Base-by-base conservation (phyloP, 352 stramenopile species). In the Phytophthora foliorum region DNA sequence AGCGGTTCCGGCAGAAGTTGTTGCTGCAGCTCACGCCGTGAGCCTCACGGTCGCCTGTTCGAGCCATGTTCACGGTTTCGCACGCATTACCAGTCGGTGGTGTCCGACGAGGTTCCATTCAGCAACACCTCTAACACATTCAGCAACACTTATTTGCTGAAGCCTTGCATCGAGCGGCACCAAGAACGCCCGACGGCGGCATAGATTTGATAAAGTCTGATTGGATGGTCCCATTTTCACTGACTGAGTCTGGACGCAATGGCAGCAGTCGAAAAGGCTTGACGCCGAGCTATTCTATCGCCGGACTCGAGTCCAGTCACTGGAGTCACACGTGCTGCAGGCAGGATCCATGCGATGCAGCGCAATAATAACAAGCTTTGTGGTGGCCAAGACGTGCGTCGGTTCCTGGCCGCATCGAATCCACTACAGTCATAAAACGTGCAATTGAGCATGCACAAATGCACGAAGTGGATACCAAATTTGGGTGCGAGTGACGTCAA, bases 401-500 rank as follows among this genome's bases (percentile, higher is more conserved):
- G 9, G 32, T 39, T 41, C 34, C 34, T 41, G 5, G 34, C 34
- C 34, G 34, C 34, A 41, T 19, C 34, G 0, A 7, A 41, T 2
- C 32, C 32, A 10, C 8, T 11, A 41, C 19, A 6, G 11, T 17
- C 38, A 45, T 45, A 45, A 22, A 45, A 45, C 17, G 38, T 24
- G 38, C 17, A 49, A 27, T 49, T 49, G 41, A 14, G 19, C 19
- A 27, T 27, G 19, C 41, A 48, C 41, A 48, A 48, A 48, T 45
- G n/a, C n/a, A 46, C 39, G 25, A 49, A 49, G 19, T 49, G 41
- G 45, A 63, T 21, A 31, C 17, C 21, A n/a, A 48, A 51, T 13
- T 46, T 46, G 45, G 36, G 24, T 36, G 14, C 32, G 27, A 24
- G 45, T 64, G 53, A 69, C 62, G 61, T 69, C 52, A 69, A 63